Percentiles rank a stretch among this genome's conserved stretches.
Conservation (phyloP, 2,329 filamentous ascomycete genomes). For the Colletotrichum tropicale region DNA sequence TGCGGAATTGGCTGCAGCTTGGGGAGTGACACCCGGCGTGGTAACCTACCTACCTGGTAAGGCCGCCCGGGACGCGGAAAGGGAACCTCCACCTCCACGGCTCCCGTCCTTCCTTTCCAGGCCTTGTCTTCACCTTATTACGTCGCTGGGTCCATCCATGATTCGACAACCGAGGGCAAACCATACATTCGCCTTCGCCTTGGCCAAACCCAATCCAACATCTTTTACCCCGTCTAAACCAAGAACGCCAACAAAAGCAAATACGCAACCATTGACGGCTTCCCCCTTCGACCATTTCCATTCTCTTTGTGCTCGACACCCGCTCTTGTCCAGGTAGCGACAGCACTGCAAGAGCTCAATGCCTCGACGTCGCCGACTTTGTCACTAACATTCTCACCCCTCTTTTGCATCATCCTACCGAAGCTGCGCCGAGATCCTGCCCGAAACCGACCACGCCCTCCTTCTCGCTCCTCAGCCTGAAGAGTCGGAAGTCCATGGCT, state of each 20-base stretch:
- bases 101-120: constrained; percentile 8
- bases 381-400: neutral
- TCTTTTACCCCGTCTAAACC: neutral
- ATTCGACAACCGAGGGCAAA: constrained; percentile 6
- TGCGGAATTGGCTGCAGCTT: neutral
- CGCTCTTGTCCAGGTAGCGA: neutral
- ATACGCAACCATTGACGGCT: neutral
- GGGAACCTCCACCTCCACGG: neutral
- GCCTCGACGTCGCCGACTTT: constrained; percentile 13
- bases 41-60: neutral
- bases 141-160: constrained; percentile 17
- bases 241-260: neutral
- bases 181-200: neutral
- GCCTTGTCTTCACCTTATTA: constrained; percentile 1
- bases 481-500: constrained; percentile 14
- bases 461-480: neutral
- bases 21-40: neutral
- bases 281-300: neutral
- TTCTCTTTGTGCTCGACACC: neutral
- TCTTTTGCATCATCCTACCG: neutral
- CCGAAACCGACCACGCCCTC: neutral
- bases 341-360: constrained; percentile 9
- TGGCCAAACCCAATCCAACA: constrained; percentile 2
- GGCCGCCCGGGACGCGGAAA: neutral
- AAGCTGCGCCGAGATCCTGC: neutral